Percentiles rank a stretch among this genome's conserved stretches.
Conservation (phyloP, 768 basidiomycete genomes). For the Mycena venus region DNA sequence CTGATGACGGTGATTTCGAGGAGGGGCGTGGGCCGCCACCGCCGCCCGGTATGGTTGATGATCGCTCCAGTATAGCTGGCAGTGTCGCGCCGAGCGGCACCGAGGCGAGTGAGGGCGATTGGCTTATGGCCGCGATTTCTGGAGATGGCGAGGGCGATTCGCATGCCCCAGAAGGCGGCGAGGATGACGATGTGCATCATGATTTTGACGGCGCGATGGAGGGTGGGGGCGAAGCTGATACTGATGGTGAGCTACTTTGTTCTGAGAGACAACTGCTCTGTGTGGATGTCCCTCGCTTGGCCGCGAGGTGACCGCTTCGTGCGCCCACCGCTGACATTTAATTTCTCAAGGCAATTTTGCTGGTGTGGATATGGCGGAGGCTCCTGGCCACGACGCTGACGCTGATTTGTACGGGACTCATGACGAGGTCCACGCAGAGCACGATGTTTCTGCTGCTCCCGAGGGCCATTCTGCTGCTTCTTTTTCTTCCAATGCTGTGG, state of each 20-base stretch:
- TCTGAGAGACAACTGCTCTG: conserved; percentile 48
- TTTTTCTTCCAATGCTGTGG: conserved; percentile 38
- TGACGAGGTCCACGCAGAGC: conserved; percentile 39
- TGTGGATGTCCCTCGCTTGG: conserved; percentile 62
- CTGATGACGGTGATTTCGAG: conserved; percentile 87
- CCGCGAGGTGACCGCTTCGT: conserved; percentile 59
- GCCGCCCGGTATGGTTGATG: conserved; percentile 71
- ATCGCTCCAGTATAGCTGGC: conserved; percentile 68
- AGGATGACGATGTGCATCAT: conserved; percentile 57
- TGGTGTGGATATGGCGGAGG: conserved; percentile 55
- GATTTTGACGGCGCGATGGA: conserved; percentile 49
- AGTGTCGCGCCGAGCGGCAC: conserved; percentile 77
- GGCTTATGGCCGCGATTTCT: conserved; percentile 91
- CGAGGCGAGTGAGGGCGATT: conserved; percentile 86
- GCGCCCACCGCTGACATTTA: conserved; percentile 74
- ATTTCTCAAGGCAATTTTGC: conserved; percentile 64
- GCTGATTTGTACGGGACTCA: conserved; percentile 37
- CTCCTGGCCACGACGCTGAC: conserved; percentile 48
- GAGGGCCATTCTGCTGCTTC: conserved; percentile 37
- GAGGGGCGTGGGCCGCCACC: conserved; percentile 78
- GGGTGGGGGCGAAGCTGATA: conserved; percentile 44
- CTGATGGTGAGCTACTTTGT: conserved; percentile 68
- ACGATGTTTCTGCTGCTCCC: conserved; percentile 41
- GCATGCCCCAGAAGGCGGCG: conserved; percentile 52
- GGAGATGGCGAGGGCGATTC: conserved; percentile 71